Conservation (phyloP, 2,329 filamentous ascomycete genomes). For the Thermomyces lanuginosus region DNA sequence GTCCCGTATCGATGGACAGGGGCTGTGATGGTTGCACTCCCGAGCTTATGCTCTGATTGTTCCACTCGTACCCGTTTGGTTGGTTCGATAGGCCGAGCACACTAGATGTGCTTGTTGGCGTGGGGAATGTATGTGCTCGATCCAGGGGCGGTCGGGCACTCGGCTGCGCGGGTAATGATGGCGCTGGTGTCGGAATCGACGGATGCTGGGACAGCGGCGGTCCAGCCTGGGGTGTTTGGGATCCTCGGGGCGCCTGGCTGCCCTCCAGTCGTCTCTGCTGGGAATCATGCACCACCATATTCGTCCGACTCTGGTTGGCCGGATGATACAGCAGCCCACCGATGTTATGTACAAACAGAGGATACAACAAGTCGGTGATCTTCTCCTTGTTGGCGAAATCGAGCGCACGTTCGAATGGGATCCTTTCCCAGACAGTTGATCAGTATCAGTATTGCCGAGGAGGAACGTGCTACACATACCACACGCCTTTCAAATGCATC, state of each 20-base stretch:
- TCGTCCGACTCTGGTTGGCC: constrained; percentile 59
- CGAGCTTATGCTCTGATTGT: constrained; percentile 46
- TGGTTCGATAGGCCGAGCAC: constrained; percentile 61
- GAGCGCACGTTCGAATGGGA: constrained; percentile 90
- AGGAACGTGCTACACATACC: constrained; percentile 41
- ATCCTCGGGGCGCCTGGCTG: constrained; percentile 39
- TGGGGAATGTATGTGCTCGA: constrained; percentile 81
- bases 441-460: background rate
- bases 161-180: constrained; percentile 48
- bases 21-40: constrained; percentile 47
- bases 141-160: constrained; percentile 57
- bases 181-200: constrained; percentile 46
- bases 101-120: constrained; percentile 81
- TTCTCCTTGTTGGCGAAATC: constrained; percentile 99
- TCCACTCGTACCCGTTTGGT: constrained; percentile 66
- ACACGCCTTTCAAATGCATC: constrained; percentile 97
- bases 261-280: constrained; percentile 58
- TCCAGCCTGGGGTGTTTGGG: constrained; percentile 48
- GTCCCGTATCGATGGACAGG: constrained; percentile 63
- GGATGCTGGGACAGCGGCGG: constrained; percentile 47
- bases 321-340: constrained; percentile 86
- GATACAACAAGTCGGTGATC: constrained; percentile 88
- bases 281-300: constrained; percentile 69
- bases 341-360: constrained; percentile 94
- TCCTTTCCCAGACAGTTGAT: constrained; percentile 47